Base-by-base conservation (phyloP, 805 yeast species). In the Saccharomyces paradoxus region DNA sequence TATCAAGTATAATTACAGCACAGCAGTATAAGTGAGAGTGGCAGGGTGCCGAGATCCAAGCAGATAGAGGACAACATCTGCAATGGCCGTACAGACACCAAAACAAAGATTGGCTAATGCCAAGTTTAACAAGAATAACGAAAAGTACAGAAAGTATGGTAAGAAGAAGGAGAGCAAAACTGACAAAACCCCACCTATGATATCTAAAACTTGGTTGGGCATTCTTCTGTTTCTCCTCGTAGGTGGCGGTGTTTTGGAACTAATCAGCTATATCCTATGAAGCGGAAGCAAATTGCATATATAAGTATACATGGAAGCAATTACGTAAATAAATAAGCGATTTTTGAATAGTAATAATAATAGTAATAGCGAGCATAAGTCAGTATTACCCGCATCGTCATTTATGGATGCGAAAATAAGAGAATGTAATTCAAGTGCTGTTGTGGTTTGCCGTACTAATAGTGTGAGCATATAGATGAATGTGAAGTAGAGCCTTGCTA, bases 81-180 rank as follows among this genome's bases (percentile, higher is more conserved):
- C 41, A 41, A 66, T 76, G 91, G 88, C 87, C 58, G 65, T 77
- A 31, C 97, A 90, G 77, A 86, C 96, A 26, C 91, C 94, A 55
- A 83, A 80, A 64, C 96, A 91, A 74, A 85, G 91, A 73, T 76
- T 81, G 53, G 96, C 96, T n/a, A 91, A 91, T 71, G 81, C 80
- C 64, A 87, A 84, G 69, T 92, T 83, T 70, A 89, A 87, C 63
- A 87, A 84, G 71, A 79, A 77, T 63, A 83, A 84, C 60, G 87
- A 83, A 64, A 78, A 79, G 59, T 54, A 60, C 52, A 64, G 71
- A 61, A 84, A 84, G 68, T 84, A 81, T 75, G 97, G 97, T 54
- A 85, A 85, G 74, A 81, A 85, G 50, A 82, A 80, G 63, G 68
- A 73, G 13, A 70, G 61, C 47, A 65, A 66, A 47, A 58, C 60